Conservation (phyloP, 2,329 filamentous ascomycete genomes). For the Epichloe gansuensis region DNA sequence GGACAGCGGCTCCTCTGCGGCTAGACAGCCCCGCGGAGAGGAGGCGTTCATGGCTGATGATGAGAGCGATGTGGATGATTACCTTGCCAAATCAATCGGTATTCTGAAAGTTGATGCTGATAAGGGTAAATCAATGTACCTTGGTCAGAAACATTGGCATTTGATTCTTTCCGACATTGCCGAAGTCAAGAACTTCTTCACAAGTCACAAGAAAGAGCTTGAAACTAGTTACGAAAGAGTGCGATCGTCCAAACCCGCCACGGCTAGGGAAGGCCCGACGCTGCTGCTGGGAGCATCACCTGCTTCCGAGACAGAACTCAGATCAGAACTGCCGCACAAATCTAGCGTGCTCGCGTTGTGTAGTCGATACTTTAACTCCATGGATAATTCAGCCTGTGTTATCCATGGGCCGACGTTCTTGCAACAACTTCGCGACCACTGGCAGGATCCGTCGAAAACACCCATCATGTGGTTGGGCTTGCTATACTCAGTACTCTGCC, state of each 20-base stretch:
- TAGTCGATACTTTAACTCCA: slow-evolving; percentile 79
- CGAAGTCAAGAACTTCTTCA: slow-evolving; percentile 88
- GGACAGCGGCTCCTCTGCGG: slow-evolving; percentile 30
- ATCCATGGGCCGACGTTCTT: slow-evolving; percentile 79
- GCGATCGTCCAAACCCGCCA: slow-evolving; percentile 50
- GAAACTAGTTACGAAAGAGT: slow-evolving; percentile 71
- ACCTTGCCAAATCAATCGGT: slow-evolving; percentile 60
- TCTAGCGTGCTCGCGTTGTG: slow-evolving; percentile 75
- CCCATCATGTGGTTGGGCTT: slow-evolving; percentile 68
- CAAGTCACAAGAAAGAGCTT: slow-evolving; percentile 74
- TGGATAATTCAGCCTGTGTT: slow-evolving; percentile 57
- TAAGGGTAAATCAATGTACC: slow-evolving; percentile 66
- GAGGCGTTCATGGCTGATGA: slow-evolving; percentile 39
- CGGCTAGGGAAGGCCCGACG: slow-evolving; percentile 52
- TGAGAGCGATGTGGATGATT: slow-evolving; percentile 60
- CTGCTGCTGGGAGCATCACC: slow-evolving; percentile 66
- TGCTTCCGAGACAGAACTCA: slow-evolving; percentile 62
- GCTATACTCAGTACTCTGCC: slow-evolving; percentile 61
- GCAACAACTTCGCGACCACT: slow-evolving; percentile 51
- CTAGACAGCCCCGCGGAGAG: slow-evolving; percentile 41
- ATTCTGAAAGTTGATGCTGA: slow-evolving; percentile 68
- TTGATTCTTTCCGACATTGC: slow-evolving; percentile 68
- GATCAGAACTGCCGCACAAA: slow-evolving; percentile 67
- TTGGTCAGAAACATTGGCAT: slow-evolving; percentile 76
- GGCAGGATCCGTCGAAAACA: slow-evolving; percentile 60